Evolutionary conservation across 371 early-diverging fungal genomes (phyloP), one percentile per base, ranked within the genome.

Genomic region (Catenaria anguillulae): DNA sequence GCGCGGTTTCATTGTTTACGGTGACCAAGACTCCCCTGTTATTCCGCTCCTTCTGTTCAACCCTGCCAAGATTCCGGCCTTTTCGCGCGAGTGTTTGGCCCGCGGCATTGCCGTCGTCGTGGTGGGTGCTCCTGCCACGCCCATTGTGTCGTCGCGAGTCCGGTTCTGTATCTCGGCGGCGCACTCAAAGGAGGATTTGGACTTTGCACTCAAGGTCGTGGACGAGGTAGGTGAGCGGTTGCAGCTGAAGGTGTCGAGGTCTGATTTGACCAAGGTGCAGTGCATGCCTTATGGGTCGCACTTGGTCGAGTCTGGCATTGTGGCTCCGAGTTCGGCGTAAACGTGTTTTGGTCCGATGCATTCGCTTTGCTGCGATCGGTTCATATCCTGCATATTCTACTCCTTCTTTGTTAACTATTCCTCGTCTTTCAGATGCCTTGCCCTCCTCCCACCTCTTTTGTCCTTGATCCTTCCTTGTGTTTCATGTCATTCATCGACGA

Each of bases 51-150:
- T 99, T 36, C 77, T 99, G 40, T 93, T 90, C 70, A 91, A 92
- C 71, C 99, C 99, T 17, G 96, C 93, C 61, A 99, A 99, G 76
- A 89, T 99, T 64, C 86, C 90, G 67, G 98, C 94, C 33, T 98
- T 99, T 72, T 91, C 96, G 40, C 79, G 97, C 31, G 88, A 92
- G 71, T 85, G 90, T 68, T 77, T 96, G 42, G 80, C 85, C 65
- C 83, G 94, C 40, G 90, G 90, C 55, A 81, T 99, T 64, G 99
- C 98, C 12, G 92, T 97, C 26, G 98, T 98, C 8, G 97, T 99
- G 2, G 99, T 99, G 6, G 96, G 95, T 24, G 97, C 96, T 76
- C 99, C 99, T 0, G 95, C 95, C 2, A 96, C 97, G 0, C 92
- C 98, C n/a, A 91, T 99, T 61, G 90, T 99, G 56, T 86, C 91